Percentiles rank a stretch among this genome's conserved stretches.
Conservation (phyloP, 768 basidiomycete genomes). For the Tulasnella sp. region DNA sequence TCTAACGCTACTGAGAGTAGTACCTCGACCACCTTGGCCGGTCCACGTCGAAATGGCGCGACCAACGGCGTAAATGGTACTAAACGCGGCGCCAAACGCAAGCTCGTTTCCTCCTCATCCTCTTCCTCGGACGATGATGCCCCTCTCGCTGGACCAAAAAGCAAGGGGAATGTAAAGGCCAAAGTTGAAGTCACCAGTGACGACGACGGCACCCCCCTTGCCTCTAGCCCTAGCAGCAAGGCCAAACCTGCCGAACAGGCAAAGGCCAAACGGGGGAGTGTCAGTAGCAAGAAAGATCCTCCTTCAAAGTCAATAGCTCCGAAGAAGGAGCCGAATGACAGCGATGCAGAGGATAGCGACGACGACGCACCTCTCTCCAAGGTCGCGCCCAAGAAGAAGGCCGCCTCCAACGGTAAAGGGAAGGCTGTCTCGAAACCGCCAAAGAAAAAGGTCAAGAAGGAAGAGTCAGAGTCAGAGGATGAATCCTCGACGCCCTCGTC, state of each 20-base stretch:
- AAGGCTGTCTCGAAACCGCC: conserved; percentile 48
- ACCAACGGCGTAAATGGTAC: conserved; percentile 26
- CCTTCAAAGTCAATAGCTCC: conserved; percentile 35
- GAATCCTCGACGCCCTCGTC: conserved; percentile 35
- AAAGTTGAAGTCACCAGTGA: conserved; percentile 43
- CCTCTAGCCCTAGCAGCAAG: conserved; percentile 49
- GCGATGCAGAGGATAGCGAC: conserved; percentile 30
- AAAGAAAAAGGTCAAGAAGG: conserved; percentile 61
- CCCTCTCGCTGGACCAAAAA: conserved; percentile 46
- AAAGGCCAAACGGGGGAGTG: conserved; percentile 18
- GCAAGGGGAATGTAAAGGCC: background rate
- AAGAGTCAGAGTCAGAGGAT: conserved; percentile 41
- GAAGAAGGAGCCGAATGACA: conserved; percentile 42
- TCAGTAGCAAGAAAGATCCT: conserved; percentile 26
- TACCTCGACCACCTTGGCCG: conserved; percentile 2
- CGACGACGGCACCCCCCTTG: conserved; percentile 47
- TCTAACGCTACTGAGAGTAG: conserved; percentile 10
- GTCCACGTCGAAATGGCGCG: conserved; percentile 9
- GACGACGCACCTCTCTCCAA: conserved; percentile 37
- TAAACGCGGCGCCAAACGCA: conserved; percentile 1
- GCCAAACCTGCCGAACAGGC: background rate
- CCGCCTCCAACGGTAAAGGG: conserved; percentile 29
- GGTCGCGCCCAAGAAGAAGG: conserved; percentile 28
- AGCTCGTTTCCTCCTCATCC: background rate
- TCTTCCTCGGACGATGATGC: conserved; percentile 52